A percentile compares a stretch with the other conserved stretches of the same genome.
Evolutionary conservation across 2,329 filamentous ascomycete genomes (phyloP).

Genomic region (Byssochlamys sp.): DNA sequence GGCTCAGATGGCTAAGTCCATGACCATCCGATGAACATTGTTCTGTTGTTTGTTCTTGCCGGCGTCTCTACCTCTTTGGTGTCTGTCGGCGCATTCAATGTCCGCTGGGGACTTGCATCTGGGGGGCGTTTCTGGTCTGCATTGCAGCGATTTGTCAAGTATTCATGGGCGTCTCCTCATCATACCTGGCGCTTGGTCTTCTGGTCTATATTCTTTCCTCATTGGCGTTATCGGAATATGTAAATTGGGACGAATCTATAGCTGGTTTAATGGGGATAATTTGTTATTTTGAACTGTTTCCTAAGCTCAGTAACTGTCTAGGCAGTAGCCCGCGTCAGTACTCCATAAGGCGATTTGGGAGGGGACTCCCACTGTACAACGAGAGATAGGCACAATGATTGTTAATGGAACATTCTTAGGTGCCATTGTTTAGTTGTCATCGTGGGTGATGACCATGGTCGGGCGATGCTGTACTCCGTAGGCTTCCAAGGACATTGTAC

Average conservation of each 20-base stretch:
- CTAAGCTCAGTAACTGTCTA: background rate
- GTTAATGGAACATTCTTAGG: too few relatives aligned
- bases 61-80: background rate
- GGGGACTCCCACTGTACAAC: too few relatives aligned
- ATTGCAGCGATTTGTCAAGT: background rate
- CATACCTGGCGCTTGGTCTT: background rate
- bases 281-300: background rate
- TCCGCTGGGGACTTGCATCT: background rate
- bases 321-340: background rate
- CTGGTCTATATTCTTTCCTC: background rate
- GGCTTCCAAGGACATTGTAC: too few relatives aligned
- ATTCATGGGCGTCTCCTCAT: background rate
- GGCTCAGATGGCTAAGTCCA: conserved; percentile 82
- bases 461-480: too few relatives aligned
- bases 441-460: too few relatives aligned
- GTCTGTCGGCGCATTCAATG: background rate
- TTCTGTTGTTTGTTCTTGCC: background rate
- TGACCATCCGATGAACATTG: conserved; percentile 68
- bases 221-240: background rate
- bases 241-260: background rate
- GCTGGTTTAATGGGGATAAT: background rate
- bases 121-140: background rate
- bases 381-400: too few relatives aligned
- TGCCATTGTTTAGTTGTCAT: too few relatives aligned
- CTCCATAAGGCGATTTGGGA: background rate